Conservation (phyloP, 2,329 filamentous ascomycete genomes). For the Colletotrichum melonis region DNA sequence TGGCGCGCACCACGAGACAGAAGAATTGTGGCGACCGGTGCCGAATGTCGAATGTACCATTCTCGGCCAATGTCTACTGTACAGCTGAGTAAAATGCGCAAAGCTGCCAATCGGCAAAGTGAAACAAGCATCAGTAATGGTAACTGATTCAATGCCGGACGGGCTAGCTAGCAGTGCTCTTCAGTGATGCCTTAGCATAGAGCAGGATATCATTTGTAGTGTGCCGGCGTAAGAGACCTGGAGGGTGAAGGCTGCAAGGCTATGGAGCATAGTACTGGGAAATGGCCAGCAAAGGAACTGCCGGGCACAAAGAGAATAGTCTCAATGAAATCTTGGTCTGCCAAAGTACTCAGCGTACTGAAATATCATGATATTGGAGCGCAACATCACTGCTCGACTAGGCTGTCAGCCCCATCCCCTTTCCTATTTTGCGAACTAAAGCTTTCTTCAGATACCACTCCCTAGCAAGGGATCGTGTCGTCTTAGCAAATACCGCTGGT, state of each 20-base stretch:
- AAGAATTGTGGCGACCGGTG: background rate
- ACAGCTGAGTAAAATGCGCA: background rate
- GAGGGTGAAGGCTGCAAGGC: background rate
- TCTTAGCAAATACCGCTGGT: slow-evolving; percentile 81
- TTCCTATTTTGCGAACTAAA: slow-evolving; percentile 79
- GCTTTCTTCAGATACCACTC: slow-evolving; percentile 90
- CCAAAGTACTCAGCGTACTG: background rate
- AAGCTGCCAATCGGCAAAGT: background rate
- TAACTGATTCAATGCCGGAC: background rate
- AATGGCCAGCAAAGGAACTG: background rate
- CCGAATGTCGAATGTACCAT: background rate
- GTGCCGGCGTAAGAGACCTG: background rate
- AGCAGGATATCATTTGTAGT: background rate
- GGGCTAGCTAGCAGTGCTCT: no score
- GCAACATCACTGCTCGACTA: background rate
- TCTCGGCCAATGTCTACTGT: background rate
- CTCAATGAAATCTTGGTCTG: background rate
- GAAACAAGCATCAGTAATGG: background rate
- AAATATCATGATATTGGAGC: background rate
- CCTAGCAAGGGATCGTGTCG: slow-evolving; percentile 77
- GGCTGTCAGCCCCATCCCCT: slow-evolving; percentile 74
- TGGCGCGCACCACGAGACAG: background rate
- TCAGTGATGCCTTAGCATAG: background rate
- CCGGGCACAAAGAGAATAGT: background rate
- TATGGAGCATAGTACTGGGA: background rate